Base-by-base conservation (phyloP, 2,329 filamentous ascomycete genomes). In the Aureobasidium sp. region DNA sequence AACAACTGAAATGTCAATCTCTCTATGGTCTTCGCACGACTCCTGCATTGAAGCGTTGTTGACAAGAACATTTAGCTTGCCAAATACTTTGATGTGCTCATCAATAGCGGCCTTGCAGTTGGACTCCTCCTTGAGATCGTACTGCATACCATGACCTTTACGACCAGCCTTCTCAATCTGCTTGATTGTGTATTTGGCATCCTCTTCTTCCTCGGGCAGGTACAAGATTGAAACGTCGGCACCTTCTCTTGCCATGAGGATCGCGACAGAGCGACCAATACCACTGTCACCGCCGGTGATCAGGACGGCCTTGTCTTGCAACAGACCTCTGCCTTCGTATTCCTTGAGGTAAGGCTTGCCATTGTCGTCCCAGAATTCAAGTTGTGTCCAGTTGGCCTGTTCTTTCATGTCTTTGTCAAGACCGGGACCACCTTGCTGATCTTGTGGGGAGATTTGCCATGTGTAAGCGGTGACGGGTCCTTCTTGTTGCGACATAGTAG, bases 11-110 rank as follows among this genome's bases (percentile, higher is more conserved):
- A 83, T 69, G 60, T 80, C 71, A 24, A 79, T 80, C 1, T 81
- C 71, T 29, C 69, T 67, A 17, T 81, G 73, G 27, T 80, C 71
- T 5, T 72, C 63, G 62, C 72, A 79, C 65, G 76, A 74, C 30
- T 75, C 70, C 63, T 83, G 78, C 63, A 78, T 79, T 0, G 73
- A 75, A 3, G 78, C 79, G 61, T 83, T 82, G 64, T 82, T 82
- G 55, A 82, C 75, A 2, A 83, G 68, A 6, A 81, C 70, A 53
- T 71, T 70, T 6, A 65, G 57, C 61, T 58, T 64, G 29, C 60
- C 65, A 51, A 64, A 74, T 60, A 71, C 70, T 27, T 77, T 70
- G 8, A 82, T 68, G 59, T 82, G 79, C 55, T 75, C 66, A 6
- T 80, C 70, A 2, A 83, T 71, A 2, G 74, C 74, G 2, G 71